Percentiles rank a stretch among this genome's conserved stretches.
These are phyloP conservation scores for Scytalidium sp. DNA, from an alignment of 2,329 filamentous ascomycete genomes.

Conservation along the genomic window DNA sequence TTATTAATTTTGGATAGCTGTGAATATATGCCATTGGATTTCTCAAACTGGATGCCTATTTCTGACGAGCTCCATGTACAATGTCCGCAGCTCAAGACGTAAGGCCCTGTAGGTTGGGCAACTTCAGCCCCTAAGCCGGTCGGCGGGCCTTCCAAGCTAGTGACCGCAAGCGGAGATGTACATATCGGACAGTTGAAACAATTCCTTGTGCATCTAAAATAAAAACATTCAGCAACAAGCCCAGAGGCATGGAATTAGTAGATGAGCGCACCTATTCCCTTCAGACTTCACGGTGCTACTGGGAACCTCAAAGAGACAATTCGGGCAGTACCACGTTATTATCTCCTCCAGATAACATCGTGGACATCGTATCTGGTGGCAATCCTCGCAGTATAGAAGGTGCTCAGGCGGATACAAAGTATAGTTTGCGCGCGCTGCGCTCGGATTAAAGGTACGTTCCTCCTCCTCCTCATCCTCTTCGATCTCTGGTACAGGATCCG, in stretches of 20 bases:
- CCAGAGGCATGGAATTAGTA: not conserved
- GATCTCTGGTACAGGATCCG: conserved; percentile 27
- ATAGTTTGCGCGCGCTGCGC: conserved; percentile 80
- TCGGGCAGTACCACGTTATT: conserved; percentile 92
- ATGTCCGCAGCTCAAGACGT: conserved; percentile 81
- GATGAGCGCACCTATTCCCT: conserved; percentile 71
- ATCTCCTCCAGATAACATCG: conserved; percentile 92
- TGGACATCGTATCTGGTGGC: conserved; percentile 91
- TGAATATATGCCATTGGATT: conserved; percentile 78
- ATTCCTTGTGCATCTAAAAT: conserved; percentile 78
- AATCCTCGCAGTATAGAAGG: conserved; percentile 95
- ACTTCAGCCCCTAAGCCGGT: conserved; percentile 30
- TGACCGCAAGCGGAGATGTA: conserved; percentile 74
- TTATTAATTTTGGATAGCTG: conserved; percentile 74
- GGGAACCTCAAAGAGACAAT: conserved; percentile 92
- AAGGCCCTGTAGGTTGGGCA: conserved; percentile 53
- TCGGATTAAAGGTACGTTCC: conserved; percentile 81
- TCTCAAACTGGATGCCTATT: conserved; percentile 86
- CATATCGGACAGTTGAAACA: conserved; percentile 96
- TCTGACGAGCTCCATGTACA: conserved; percentile 92
- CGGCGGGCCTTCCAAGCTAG: conserved; percentile 56
- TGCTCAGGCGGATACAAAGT: conserved; percentile 91
- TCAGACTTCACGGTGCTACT: conserved; percentile 90
- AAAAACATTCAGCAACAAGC: not conserved
- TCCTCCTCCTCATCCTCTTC: conserved; percentile 59